phyloP scores from a whole-genome alignment of 768 basidiomycete species.

The Hydnomerulius pinastri region DNA sequence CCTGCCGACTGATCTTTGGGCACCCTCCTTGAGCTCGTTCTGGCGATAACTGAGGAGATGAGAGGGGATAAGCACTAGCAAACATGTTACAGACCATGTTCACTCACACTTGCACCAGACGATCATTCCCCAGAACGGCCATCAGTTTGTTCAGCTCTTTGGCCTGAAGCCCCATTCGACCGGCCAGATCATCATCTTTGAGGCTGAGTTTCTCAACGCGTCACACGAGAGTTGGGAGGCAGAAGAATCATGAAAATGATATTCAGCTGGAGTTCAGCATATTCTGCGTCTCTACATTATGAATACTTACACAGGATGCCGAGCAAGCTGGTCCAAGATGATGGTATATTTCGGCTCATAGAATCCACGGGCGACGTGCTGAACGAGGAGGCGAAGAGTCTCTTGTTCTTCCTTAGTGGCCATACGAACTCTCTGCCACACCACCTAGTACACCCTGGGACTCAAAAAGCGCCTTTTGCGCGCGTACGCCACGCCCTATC shows the following conservation, averaged over 20 bases:
- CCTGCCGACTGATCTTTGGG: conserved; percentile 82
- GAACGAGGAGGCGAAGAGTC: conserved; percentile 82
- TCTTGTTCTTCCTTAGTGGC: conserved; percentile 80
- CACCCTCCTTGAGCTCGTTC: conserved; percentile 89
- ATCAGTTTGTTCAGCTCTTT: conserved; percentile 91
- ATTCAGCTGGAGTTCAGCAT: conserved; percentile 21
- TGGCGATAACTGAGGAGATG: conserved; percentile 68
- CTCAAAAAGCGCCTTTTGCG: conserved; percentile 7
- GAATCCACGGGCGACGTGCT: conserved; percentile 91
- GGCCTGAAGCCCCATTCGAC: conserved; percentile 83
- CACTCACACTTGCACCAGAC: conserved; percentile 75
- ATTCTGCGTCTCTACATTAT: conserved; percentile 25
- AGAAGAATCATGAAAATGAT: conserved; percentile 7
- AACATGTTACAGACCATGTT: neutral
- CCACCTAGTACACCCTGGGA: conserved; percentile 5
- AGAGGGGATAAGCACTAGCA: conserved; percentile 1
- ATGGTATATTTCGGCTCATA: conserved; percentile 93
- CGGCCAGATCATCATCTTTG: conserved; percentile 93
- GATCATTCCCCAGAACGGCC: conserved; percentile 76
- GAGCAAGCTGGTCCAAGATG: conserved; percentile 90
- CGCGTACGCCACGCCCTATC: neutral
- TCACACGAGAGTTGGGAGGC: conserved; percentile 16
- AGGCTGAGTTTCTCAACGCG: conserved; percentile 52
- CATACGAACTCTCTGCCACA: conserved; percentile 38
- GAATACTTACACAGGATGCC: conserved; percentile 89